Evolutionary conservation across 2,329 filamentous ascomycete species (phyloP).

Genomic region (Colletotrichum camelliae): DNA sequence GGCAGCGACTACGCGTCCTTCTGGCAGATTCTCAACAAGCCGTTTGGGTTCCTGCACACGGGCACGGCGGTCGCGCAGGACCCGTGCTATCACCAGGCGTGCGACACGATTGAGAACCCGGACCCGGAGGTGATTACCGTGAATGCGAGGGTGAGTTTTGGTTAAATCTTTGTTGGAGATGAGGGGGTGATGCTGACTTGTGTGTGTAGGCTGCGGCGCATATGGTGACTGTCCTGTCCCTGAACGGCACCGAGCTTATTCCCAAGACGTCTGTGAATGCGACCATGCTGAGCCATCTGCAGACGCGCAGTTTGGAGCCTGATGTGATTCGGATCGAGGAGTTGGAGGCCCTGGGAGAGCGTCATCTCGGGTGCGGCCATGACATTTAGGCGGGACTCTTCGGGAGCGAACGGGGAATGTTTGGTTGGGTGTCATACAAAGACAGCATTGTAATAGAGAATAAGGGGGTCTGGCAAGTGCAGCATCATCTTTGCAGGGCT

Average conservation of each 20-base stretch:
- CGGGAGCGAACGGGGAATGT: neutral
- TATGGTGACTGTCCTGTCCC: constrained; percentile 33
- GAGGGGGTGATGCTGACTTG: neutral
- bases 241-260: constrained; percentile 34
- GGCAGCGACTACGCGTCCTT: constrained; percentile 69
- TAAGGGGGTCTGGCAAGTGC: neutral
- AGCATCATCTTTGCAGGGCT: neutral
- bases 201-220: constrained; percentile 32
- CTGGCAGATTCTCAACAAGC: constrained; percentile 56
- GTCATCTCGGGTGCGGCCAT: constrained; percentile 39
- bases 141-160: constrained; percentile 31
- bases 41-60: constrained; percentile 63
- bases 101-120: constrained; percentile 45
- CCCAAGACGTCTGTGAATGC: constrained; percentile 32
- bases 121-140: constrained; percentile 39
- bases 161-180: fast-evolving
- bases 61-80: constrained; percentile 58
- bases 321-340: constrained; percentile 31
- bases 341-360: constrained; percentile 37
- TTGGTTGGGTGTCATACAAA: neutral
- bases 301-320: constrained; percentile 21
- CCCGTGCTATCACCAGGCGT: constrained; percentile 39
- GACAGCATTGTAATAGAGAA: neutral
- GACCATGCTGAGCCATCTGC: constrained; percentile 25
- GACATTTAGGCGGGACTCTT: constrained; percentile 23